Evolutionary conservation across 2,329 filamentous ascomycete genomes (phyloP).

Genomic region (Epicoccum nigrum): DNA sequence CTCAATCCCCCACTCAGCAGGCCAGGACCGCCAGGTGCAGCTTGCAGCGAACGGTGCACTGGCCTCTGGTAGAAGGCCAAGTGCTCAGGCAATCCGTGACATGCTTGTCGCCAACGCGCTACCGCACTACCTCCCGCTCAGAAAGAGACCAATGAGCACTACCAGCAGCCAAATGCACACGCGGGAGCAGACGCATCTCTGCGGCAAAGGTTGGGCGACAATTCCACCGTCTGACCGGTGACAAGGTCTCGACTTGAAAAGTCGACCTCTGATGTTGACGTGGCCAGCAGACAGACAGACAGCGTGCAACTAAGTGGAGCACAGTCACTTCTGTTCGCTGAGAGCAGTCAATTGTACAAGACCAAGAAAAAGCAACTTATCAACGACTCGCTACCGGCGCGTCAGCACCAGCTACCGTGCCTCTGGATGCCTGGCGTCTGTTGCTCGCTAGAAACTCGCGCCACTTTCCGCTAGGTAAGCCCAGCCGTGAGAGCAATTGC

Average conservation of each 20-base stretch:
- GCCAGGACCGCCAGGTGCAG: slow-evolving; percentile 2
- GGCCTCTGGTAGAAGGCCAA: slow-evolving; percentile 4
- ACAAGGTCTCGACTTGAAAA: slow-evolving; percentile 6
- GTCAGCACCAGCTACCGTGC: slow-evolving; percentile 11
- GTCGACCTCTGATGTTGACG: slow-evolving; percentile 10
- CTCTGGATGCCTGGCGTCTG: slow-evolving; percentile 3
- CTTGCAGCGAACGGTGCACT: slow-evolving; percentile 18
- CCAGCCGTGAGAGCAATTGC: background rate
- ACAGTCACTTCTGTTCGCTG: background rate
- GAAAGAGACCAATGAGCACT: slow-evolving; percentile 8
- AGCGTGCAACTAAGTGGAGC: slow-evolving; percentile 6
- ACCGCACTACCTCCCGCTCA: slow-evolving; percentile 10
- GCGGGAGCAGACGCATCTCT: slow-evolving; percentile 16
- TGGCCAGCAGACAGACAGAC: slow-evolving; percentile 6
- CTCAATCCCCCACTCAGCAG: background rate
- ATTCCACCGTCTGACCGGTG: slow-evolving; percentile 11
- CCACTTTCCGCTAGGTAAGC: no score
- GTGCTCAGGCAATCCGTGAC: slow-evolving; percentile 9
- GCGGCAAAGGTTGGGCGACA: slow-evolving; percentile 6
- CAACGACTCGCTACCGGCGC: slow-evolving; percentile 4
- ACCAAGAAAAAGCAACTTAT: background rate
- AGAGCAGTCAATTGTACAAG: background rate
- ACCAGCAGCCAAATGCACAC: slow-evolving; percentile 13
- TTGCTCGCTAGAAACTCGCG: background rate
- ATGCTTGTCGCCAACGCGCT: slow-evolving; percentile 13